Base-by-base conservation (phyloP, 1,284 basidiomycete species). In the Microbotryum saponariae region DNA sequence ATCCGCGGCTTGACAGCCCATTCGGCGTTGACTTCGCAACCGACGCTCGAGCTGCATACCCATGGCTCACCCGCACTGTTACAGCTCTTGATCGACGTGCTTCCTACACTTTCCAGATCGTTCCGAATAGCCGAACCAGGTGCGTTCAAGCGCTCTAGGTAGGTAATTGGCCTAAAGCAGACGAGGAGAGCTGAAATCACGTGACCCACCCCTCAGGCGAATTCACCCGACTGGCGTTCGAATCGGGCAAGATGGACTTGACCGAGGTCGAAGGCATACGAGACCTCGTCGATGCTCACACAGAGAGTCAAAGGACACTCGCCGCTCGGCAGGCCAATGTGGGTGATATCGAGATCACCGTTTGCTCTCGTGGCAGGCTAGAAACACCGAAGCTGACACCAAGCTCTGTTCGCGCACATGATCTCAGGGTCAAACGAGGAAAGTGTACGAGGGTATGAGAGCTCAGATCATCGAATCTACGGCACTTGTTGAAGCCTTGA, bases 51-150 rank as follows among this genome's bases (percentile, higher is more conserved):
- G 73, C 75, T 94, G 44, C 90, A 94, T 74, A 77, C 89, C 31
- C 90, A 94, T 73, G 91, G 89, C n/a, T 88, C 89, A 1, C 80
- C 84, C 7, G 88, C 91, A 1, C 81, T 91, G 44, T 80, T 90
- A 63, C 76, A 83, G 3, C 83, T 87, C 4, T 77, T 89, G 12
- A 80, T 92, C 23, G 71, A 75, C 4, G 82, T 86, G 1, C 77
- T 92, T 8, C 81, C 84, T 0, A 56, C 66, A 1, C 37, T 89
- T 16, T 80, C 82, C 0, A 81, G 78, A 61, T 29, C 25, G 1
- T 83, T 84, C 60, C 82, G 90, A 9, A 85, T 85, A 6, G 91
- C 90, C 0, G 84, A 87, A 70, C 82, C 68, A 7, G 68, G 59
- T 61, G 10, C 29, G 48, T 7, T 31, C 16, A 14, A 42, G 1